Evolutionary conservation across 2,329 filamentous ascomycete genomes (phyloP), one percentile per base, ranked within the genome.

Genomic region (Penicillium occitanis): DNA sequence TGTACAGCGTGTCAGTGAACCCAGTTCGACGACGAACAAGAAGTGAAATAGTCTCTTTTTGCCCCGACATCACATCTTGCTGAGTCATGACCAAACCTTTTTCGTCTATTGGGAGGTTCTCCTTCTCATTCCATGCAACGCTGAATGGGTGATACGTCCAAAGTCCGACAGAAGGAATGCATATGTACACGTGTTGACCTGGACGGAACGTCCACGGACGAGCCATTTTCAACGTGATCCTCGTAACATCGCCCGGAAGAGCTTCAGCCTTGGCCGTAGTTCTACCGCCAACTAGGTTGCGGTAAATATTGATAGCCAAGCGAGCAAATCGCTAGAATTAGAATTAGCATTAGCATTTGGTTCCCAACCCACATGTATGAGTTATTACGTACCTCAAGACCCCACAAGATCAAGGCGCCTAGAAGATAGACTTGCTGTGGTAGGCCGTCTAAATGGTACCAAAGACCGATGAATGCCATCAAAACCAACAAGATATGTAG

Each of bases 21-120:
- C 94, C 94, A 0, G 90, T 93, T 67, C 95, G 91, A 33, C 93
- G 91, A 68, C 92, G 91, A 71, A 97, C 90, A 72, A 98, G 84
- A 72, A 97, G 91, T 0, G 91, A 93, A 67, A 97, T 87, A 22
- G 83, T 86, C 1, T 83, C 83, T 72, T 84, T 84, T 69, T 80
- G 79, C 14, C 80, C 72, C 40, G 78, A 78, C 61, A 84, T 78
- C 13, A 86, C 76, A 67, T 88, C 86, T 71, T 84, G 81, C 50
- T 79, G 79, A 51, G 78, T 80, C 73, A 83, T 81, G 3, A 78
- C 76, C 25, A 80, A 71, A 5, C 76, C 76, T 66, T 81, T 81
- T 69, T 81, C 78, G 42, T 76, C 74, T 17, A 70, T 69, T 58
- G 75, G 67, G 79, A 81, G 73, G 81, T 84, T 70, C 74, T 79